These are phyloP conservation scores for Lachancea kluyveri DNA, from an alignment of 805 yeast species.

Conservation along the genomic window DNA sequence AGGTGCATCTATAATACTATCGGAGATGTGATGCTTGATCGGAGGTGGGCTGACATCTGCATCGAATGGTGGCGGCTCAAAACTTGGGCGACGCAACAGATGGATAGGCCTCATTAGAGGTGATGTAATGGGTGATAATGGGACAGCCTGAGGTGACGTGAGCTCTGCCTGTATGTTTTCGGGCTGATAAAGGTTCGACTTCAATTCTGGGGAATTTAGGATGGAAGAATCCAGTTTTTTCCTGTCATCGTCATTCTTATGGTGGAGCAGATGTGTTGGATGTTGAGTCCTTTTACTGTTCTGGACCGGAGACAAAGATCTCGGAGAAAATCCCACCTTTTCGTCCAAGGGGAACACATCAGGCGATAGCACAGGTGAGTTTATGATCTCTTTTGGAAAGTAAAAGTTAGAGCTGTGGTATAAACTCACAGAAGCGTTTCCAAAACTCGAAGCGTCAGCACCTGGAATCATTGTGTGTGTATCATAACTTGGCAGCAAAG, in stretches of 20 bases:
- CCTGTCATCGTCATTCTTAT: constrained; percentile 2
- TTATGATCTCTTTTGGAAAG: constrained; percentile 34
- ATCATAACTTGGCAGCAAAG: constrained; percentile 68
- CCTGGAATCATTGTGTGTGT: constrained; percentile 16
- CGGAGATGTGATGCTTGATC: too few species aligned
- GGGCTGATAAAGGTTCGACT: constrained; percentile 53
- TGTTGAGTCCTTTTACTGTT: constrained; percentile 2
- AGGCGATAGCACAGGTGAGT: constrained; percentile 50
- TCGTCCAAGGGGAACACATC: constrained; percentile 43
- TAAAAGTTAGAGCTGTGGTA: constrained; percentile 35
- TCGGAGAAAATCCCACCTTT: constrained; percentile 11
- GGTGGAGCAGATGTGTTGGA: constrained; percentile 2
- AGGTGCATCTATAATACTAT: constrained; percentile 5
- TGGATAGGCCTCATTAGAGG: constrained; percentile 47
- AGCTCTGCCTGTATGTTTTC: constrained; percentile 38
- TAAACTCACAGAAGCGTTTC: constrained; percentile 15
- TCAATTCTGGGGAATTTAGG: constrained; percentile 27
- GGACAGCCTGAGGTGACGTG: constrained; percentile 61
- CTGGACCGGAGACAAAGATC: constrained; percentile 11
- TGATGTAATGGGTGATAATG: constrained; percentile 46
- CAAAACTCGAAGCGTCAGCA: constrained; percentile 13
- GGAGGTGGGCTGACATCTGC: constrained; percentile 37
- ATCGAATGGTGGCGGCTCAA: constrained; percentile 61
- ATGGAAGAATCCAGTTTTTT: constrained; percentile 4
- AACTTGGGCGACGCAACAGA: constrained; percentile 46